These are phyloP conservation scores for Verticillium albo-atrum DNA, from an alignment of 2,329 filamentous ascomycete species.

Conservation along the genomic window DNA sequence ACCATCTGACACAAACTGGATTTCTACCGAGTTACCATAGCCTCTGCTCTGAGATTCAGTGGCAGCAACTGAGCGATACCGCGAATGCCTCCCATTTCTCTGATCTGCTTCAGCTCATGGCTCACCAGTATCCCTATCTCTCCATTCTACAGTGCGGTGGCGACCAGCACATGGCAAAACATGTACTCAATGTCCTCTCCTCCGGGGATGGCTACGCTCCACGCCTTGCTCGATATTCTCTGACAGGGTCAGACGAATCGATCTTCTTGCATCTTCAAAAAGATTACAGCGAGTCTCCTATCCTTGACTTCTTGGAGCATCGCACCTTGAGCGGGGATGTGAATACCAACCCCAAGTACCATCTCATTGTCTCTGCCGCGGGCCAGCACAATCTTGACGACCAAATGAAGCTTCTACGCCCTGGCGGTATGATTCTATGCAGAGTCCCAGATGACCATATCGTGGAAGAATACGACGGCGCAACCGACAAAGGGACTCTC, in stretches of 20 bases:
- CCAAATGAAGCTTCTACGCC: constrained; percentile 19
- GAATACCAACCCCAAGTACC: constrained; percentile 21
- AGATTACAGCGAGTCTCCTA: constrained; percentile 8
- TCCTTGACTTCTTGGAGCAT: constrained; percentile 23
- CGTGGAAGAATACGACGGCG: constrained; percentile 4
- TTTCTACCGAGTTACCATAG: constrained; percentile 46
- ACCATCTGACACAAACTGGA: constrained; percentile 25
- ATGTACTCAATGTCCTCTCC: constrained; percentile 21
- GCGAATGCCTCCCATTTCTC: constrained; percentile 14
- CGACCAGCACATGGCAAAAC: constrained; percentile 7
- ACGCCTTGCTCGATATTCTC: constrained; percentile 26
- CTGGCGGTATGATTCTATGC: constrained; percentile 22
- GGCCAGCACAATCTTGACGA: constrained; percentile 7
- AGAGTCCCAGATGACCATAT: constrained; percentile 1
- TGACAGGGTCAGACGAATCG: constrained; percentile 13
- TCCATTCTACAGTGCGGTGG: constrained; percentile 35
- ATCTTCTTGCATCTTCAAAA: neutral
- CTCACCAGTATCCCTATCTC: constrained; percentile 33
- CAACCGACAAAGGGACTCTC: neutral
- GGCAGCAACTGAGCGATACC: constrained; percentile 24
- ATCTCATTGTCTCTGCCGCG: constrained; percentile 23
- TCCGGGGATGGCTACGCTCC: constrained; percentile 18
- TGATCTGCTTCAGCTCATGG: constrained; percentile 25
- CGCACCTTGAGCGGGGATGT: constrained; percentile 13
- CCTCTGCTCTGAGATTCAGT: constrained; percentile 43